Conservation (phyloP, 2,329 filamentous ascomycete genomes). For the Calonectria hongkongensis region DNA sequence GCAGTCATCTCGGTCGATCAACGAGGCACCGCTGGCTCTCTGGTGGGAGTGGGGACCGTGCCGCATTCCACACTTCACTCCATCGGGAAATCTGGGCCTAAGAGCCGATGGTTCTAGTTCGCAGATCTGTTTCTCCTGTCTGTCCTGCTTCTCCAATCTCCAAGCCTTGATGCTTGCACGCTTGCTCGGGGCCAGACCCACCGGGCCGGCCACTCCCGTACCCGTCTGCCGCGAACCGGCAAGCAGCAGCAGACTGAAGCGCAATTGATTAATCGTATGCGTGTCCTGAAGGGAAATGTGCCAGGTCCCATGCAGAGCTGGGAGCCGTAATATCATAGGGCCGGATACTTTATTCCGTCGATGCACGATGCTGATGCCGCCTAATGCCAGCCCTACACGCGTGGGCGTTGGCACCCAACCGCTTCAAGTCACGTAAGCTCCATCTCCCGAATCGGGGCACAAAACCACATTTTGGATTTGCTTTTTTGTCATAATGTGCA, state of each 20-base stretch:
- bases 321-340: neutral
- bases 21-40: neutral
- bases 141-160: neutral
- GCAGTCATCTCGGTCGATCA: neutral
- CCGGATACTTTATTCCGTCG: neutral
- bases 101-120: neutral
- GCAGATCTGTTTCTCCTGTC: conserved; percentile 4
- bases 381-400: neutral
- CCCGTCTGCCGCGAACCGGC: neutral
- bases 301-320: neutral
- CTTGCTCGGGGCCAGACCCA: neutral
- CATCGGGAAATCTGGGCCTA: conserved; percentile 4
- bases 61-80: neutral
- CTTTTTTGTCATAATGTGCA: neutral
- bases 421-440: conserved; percentile 11
- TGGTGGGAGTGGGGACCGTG: neutral
- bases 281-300: neutral
- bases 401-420: neutral
- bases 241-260: neutral
- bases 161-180: neutral
- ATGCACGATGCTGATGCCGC: neutral
- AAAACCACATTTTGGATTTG: neutral
- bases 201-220: conserved; percentile 1
- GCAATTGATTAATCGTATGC: neutral
- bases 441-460: neutral